Evolutionary conservation across 139 green algal species (phyloP).

Genomic region (Protoeuglena noctilucae): DNA sequence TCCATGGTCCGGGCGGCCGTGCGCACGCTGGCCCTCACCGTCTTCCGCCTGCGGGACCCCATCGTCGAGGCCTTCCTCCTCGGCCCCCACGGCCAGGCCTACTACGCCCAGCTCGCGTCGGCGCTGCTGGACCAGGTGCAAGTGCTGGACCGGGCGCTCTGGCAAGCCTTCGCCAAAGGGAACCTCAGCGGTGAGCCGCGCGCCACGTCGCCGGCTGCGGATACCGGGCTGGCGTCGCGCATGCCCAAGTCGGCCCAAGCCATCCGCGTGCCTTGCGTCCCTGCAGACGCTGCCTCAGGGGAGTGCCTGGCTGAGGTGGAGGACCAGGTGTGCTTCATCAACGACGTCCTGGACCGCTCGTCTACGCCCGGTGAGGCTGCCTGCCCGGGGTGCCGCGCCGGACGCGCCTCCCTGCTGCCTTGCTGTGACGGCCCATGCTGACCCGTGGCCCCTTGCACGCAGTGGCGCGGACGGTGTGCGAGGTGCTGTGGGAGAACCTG

Average conservation of each 20-base stretch:
- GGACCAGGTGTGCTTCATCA: slow-evolving; percentile 83
- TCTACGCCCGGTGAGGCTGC: not conserved
- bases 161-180: slow-evolving; percentile 6
- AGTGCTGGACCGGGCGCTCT: slow-evolving; percentile 26
- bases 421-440: not conserved
- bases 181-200: slow-evolving; percentile 1
- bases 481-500: slow-evolving; percentile 39
- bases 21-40: slow-evolving; percentile 83
- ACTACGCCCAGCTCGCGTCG: slow-evolving; percentile 42
- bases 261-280: too few relatives aligned
- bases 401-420: slow-evolving; percentile 6
- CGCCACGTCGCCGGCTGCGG: not conserved
- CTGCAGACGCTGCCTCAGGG: slow-evolving; percentile 32
- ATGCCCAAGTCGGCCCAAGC: too few relatives aligned
- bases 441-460: not conserved
- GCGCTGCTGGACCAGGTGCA: slow-evolving; percentile 46
- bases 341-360: slow-evolving; percentile 55
- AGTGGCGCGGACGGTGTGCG: slow-evolving; percentile 14
- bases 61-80: slow-evolving; percentile 50
- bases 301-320: slow-evolving; percentile 71
- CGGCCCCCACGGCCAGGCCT: slow-evolving; percentile 24
- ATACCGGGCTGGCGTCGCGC: too few relatives aligned
- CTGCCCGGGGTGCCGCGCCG: slow-evolving; percentile 2
- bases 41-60: slow-evolving; percentile 66
- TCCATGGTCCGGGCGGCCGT: slow-evolving; percentile 91